A percentile compares a stretch with the other conserved stretches of the same genome.
Conservation (phyloP, 495 filamentous ascomycete genomes). For the Viridothelium virens region DNA sequence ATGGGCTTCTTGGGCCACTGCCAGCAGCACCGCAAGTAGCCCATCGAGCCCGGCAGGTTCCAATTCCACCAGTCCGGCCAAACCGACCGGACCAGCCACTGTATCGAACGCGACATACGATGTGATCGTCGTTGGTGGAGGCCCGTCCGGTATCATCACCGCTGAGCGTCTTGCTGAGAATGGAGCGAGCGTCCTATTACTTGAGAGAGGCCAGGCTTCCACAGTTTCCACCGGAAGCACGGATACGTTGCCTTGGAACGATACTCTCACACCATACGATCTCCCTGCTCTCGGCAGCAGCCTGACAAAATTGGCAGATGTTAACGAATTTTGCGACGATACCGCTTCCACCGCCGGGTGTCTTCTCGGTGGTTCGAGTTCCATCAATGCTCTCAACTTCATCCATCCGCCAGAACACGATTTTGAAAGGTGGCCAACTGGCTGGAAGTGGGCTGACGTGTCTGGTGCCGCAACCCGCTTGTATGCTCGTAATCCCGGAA, state of each 20-base stretch:
- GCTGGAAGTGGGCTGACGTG: constrained; percentile 13
- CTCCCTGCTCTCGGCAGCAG: neutral
- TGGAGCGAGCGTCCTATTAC: constrained; percentile 36
- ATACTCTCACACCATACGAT: neutral
- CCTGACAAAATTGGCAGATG: neutral
- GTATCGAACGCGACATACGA: constrained; percentile 21
- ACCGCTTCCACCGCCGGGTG: constrained; percentile 11
- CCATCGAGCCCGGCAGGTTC: constrained; percentile 15
- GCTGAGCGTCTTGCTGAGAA: constrained; percentile 32
- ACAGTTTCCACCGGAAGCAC: neutral
- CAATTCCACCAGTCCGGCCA: constrained; percentile 9
- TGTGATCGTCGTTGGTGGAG: constrained; percentile 36
- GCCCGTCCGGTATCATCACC: constrained; percentile 31
- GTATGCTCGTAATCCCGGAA: constrained; percentile 12
- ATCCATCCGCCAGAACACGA: constrained; percentile 8
- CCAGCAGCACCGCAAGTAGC: constrained; percentile 6
- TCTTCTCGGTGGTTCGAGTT: constrained; percentile 11
- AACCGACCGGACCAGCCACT: constrained; percentile 6
- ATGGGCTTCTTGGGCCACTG: neutral
- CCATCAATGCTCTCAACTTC: constrained; percentile 12
- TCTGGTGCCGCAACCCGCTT: constrained; percentile 1
- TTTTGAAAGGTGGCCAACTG: constrained; percentile 12
- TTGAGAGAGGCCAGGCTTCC: constrained; percentile 31
- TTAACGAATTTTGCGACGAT: constrained; percentile 19
- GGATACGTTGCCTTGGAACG: neutral